A percentile compares a stretch with the other conserved stretches of the same genome.
Conservation (phyloP, 805 yeast genomes). For the Monosporozyma aerobia region DNA sequence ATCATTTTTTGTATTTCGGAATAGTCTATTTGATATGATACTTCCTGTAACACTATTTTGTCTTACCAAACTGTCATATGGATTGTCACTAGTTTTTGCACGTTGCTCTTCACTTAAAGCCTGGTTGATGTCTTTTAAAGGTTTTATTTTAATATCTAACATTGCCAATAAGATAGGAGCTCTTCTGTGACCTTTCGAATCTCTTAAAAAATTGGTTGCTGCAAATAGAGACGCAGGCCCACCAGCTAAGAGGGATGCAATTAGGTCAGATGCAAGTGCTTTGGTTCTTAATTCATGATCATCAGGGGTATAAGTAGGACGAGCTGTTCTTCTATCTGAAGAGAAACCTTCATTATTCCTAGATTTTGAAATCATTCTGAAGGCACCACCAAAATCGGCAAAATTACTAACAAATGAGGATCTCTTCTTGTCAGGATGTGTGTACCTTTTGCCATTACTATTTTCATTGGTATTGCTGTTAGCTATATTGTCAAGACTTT, state of each 20-base stretch:
- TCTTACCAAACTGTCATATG: not conserved
- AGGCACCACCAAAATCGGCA: not conserved
- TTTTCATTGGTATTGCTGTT: not conserved
- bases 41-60: not conserved
- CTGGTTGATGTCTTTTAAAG: conserved; percentile 29
- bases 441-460: not conserved
- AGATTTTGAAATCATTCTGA: not conserved
- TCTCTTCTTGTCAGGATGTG: not conserved
- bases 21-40: not conserved
- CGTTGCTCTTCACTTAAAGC: conserved; percentile 3
- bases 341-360: not conserved
- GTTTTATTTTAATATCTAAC: conserved; percentile 50
- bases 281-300: conserved; percentile 6
- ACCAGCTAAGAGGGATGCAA: conserved; percentile 51
- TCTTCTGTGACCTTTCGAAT: conserved; percentile 65
- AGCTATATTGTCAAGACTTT: not conserved
- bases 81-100: not conserved
- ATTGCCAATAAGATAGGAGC: conserved; percentile 77
- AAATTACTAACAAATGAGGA: not conserved
- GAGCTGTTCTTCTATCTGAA: not conserved
- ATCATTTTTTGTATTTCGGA: conserved; percentile 15
- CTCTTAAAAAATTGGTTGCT: conserved; percentile 65
- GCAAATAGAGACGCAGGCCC: conserved; percentile 67
- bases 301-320: not conserved
- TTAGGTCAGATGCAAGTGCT: conserved; percentile 33